phyloP scores from a whole-genome alignment of 2,329 filamentous ascomycete species.

The Penicillium sumatraense region DNA sequence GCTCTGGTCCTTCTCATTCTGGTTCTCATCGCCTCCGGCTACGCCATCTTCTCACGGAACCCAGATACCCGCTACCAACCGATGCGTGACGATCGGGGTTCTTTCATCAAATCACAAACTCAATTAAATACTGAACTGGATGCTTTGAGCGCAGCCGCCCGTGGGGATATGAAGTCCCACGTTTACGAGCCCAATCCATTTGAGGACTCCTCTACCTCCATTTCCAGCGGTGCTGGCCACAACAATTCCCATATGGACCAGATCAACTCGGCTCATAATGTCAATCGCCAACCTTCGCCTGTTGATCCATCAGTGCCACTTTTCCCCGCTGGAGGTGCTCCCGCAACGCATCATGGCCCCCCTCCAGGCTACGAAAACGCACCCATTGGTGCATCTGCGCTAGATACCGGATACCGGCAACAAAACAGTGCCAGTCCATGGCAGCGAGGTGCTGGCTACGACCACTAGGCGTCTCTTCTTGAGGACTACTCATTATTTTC shows the following conservation, averaged over 20 bases:
- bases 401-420: conserved; percentile 41
- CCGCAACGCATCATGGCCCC: conserved; percentile 39
- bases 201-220: conserved; percentile 71
- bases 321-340: conserved; percentile 49
- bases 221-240: conserved; percentile 56
- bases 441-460: conserved; percentile 69
- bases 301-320: conserved; percentile 52
- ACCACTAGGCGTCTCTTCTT: conserved; percentile 50
- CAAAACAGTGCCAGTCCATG: conserved; percentile 65
- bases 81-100: conserved; percentile 94
- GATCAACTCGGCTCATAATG: conserved; percentile 29
- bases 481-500: conserved; percentile 8
- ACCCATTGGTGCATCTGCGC: conserved; percentile 38
- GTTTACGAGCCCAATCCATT: conserved; percentile 64
- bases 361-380: conserved; percentile 44
- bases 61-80: conserved; percentile 93
- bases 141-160: conserved; percentile 83
- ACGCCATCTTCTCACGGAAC: conserved; percentile 88
- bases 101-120: conserved; percentile 95
- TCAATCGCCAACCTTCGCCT: conserved; percentile 52
- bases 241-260: conserved; percentile 52
- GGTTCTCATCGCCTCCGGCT: conserved; percentile 75
- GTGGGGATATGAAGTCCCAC: conserved; percentile 72
- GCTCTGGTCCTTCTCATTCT: conserved; percentile 81
- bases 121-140: conserved; percentile 87